Conservation (phyloP, 2,329 filamentous ascomycete species). For the Lasiodiplodia sp. region DNA sequence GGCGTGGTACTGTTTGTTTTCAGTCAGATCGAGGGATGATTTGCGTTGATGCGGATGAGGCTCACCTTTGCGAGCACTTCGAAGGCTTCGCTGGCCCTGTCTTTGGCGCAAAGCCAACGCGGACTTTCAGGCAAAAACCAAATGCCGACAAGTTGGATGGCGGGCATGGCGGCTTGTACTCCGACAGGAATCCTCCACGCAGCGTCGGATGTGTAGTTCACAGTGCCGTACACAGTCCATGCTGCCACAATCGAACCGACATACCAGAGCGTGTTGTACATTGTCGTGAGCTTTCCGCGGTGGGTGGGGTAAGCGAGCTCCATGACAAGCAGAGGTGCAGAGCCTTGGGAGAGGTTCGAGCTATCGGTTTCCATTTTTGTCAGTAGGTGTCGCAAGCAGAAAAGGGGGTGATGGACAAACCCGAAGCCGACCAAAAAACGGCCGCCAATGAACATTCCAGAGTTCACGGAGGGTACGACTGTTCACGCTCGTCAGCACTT, state of each 20-base stretch:
- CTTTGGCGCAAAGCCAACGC: constrained; percentile 52
- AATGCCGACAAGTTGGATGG: constrained; percentile 49
- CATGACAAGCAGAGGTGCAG: constrained; percentile 64
- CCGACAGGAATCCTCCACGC: constrained; percentile 33
- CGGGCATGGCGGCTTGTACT: constrained; percentile 37
- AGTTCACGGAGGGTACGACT: constrained; percentile 16
- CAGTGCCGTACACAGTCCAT: constrained; percentile 37
- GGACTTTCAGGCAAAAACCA: constrained; percentile 61
- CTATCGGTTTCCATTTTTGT: constrained; percentile 41
- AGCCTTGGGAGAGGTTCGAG: constrained; percentile 48
- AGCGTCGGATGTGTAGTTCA: constrained; percentile 35
- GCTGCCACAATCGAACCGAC: constrained; percentile 50
- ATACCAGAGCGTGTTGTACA: constrained; percentile 61
- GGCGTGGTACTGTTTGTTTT: constrained; percentile 53
- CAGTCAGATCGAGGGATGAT: constrained; percentile 56
- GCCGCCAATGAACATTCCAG: constrained; percentile 63
- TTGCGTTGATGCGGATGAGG: constrained; percentile 62
- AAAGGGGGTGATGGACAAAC: constrained; percentile 44
- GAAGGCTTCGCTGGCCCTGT: constrained; percentile 41
- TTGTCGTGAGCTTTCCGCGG: constrained; percentile 66
- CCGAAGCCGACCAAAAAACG: constrained; percentile 70
- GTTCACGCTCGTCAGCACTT: neutral
- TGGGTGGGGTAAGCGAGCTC: constrained; percentile 70
- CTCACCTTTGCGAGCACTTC: constrained; percentile 60
- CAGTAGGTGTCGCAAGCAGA: constrained; percentile 31